These are phyloP conservation scores for Phytophthora hibernalis DNA, from an alignment of 352 stramenopile species.

Conservation along the genomic window DNA sequence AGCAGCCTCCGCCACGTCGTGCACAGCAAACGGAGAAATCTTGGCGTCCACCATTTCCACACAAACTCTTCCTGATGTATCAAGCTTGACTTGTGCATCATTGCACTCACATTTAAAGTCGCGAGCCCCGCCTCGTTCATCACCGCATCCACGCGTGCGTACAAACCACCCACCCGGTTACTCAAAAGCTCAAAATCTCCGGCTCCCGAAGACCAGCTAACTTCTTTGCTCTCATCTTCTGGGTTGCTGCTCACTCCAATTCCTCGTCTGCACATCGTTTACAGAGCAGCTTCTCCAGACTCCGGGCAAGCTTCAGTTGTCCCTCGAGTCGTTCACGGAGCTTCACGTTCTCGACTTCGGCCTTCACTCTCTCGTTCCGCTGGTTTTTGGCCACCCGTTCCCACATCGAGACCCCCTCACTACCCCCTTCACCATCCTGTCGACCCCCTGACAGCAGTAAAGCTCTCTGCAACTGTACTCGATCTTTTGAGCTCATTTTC, in stretches of 20 bases:
- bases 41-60: constrained; percentile 34
- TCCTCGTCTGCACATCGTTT: constrained; percentile 28
- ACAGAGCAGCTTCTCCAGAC: constrained; percentile 37
- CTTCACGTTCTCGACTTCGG: constrained; percentile 39
- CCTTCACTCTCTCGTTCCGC: constrained; percentile 23
- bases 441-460: not conserved
- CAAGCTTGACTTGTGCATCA: constrained; percentile 26
- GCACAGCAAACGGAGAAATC: constrained; percentile 26
- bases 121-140: constrained; percentile 22
- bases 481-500: constrained; percentile 26
- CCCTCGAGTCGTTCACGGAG: constrained; percentile 30
- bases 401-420: constrained; percentile 22
- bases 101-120: constrained; percentile 10
- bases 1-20: constrained; percentile 7
- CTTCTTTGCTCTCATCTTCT: constrained; percentile 11
- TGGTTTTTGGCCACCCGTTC: constrained; percentile 38
- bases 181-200: constrained; percentile 8
- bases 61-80: constrained; percentile 15
- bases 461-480: not conserved
- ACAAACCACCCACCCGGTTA: constrained; percentile 16
- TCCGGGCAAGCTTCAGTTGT: constrained; percentile 38
- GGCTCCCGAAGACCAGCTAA: not conserved
- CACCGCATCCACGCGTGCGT: constrained; percentile 19
- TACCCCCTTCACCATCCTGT: not conserved
- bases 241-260: not conserved